phyloP scores from a whole-genome alignment of 805 yeast species.

The Saccharomyces jurei region DNA sequence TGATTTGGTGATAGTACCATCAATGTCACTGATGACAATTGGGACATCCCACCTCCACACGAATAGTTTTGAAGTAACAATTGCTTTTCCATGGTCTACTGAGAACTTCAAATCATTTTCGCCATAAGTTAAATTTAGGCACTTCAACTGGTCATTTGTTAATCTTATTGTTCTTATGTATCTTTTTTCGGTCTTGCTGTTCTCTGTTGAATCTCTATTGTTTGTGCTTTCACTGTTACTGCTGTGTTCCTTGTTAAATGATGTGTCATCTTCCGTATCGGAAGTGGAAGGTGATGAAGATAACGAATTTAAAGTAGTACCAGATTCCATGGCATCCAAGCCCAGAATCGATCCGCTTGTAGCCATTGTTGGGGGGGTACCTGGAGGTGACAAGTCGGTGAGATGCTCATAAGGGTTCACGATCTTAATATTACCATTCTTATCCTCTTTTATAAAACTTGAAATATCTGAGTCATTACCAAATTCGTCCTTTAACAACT shows the following conservation, averaged over 20 bases:
- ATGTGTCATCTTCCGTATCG: conserved; percentile 7
- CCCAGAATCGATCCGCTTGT: not conserved
- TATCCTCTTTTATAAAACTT: conserved; percentile 46
- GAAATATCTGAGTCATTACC: conserved; percentile 43
- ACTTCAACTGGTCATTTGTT: conserved; percentile 80
- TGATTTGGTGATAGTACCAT: conserved; percentile 95
- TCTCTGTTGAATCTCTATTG: not conserved
- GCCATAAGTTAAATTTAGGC: conserved; percentile 68
- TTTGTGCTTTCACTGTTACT: not conserved
- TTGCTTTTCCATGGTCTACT: conserved; percentile 76
- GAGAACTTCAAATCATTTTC: conserved; percentile 70
- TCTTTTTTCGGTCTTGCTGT: conserved; percentile 16
- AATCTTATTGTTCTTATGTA: conserved; percentile 83
- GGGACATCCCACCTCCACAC: conserved; percentile 82
- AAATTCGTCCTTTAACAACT: conserved; percentile 69
- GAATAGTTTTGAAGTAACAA: conserved; percentile 62
- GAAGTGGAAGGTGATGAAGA: conserved; percentile 8
- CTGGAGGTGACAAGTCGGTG: conserved; percentile 13
- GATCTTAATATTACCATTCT: conserved; percentile 61
- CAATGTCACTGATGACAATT: conserved; percentile 92
- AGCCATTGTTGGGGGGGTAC: conserved; percentile 15
- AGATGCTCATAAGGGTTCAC: conserved; percentile 28
- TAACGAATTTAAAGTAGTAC: conserved; percentile 8
- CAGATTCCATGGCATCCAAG: not conserved
- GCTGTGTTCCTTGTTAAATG: not conserved